These are phyloP conservation scores for Polyporus arcularius DNA, from an alignment of 768 basidiomycete species.

Conservation along the genomic window DNA sequence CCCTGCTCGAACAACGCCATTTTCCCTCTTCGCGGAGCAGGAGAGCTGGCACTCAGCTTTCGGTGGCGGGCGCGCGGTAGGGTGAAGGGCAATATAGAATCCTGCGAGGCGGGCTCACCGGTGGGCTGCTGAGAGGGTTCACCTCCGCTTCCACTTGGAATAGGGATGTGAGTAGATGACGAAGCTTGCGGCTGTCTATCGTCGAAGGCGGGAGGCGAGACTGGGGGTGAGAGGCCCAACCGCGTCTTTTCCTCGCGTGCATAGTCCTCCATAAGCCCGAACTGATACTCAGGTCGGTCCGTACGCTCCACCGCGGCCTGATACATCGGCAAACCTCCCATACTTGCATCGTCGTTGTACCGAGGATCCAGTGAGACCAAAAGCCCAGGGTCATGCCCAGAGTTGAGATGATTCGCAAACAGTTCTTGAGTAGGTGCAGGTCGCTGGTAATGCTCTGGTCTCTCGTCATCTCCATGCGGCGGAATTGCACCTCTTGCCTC, in stretches of 20 bases:
- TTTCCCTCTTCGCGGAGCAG: constrained; percentile 75
- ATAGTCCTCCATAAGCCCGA: constrained; percentile 74
- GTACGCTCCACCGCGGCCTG: constrained; percentile 48
- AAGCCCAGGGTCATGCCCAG: constrained; percentile 49
- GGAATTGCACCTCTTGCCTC: constrained; percentile 38
- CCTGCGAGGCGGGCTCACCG: constrained; percentile 13
- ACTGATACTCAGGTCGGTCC: constrained; percentile 67
- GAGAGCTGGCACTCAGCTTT: constrained; percentile 83
- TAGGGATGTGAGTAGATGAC: constrained; percentile 13
- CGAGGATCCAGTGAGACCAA: constrained; percentile 35
- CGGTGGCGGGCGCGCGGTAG: constrained; percentile 63
- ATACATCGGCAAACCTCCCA: constrained; percentile 65
- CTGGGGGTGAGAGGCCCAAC: constrained; percentile 58
- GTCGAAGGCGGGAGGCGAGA: constrained; percentile 14
- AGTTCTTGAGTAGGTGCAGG: constrained; percentile 35
- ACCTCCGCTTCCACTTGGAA: constrained; percentile 4
- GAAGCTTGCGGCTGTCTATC: constrained; percentile 17
- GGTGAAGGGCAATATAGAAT: constrained; percentile 20
- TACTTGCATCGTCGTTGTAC: constrained; percentile 27
- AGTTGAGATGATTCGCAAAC: constrained; percentile 40
- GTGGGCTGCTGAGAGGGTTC: constrained; percentile 13
- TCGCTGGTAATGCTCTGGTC: constrained; percentile 21
- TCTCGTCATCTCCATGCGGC: constrained; percentile 13
- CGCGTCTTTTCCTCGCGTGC: constrained; percentile 66
- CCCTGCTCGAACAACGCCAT: constrained; percentile 83